A percentile compares a stretch with the other conserved stretches of the same genome.
These are phyloP conservation scores for Delonix regia DNA, from an alignment of 306 rosid genomes.

Conservation along the genomic window DNA sequence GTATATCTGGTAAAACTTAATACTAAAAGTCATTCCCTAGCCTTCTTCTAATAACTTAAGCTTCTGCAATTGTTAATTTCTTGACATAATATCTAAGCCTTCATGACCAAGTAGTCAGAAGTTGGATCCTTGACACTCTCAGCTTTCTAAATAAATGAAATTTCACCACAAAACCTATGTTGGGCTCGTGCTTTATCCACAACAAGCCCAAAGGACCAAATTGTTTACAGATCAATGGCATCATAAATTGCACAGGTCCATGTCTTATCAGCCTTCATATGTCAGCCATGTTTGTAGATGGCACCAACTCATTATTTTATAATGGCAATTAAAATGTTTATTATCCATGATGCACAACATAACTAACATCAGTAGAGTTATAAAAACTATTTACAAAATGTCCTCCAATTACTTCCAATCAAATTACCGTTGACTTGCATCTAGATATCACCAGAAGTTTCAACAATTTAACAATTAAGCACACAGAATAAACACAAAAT, in stretches of 20 bases:
- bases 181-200: background rate
- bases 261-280: slow-evolving; percentile 11
- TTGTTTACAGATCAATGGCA: slow-evolving; percentile 16
- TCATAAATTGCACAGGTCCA: background rate
- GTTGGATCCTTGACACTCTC: background rate
- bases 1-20: slow-evolving; percentile 16
- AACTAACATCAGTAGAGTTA: slow-evolving; percentile 4
- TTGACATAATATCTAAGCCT: background rate
- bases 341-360: background rate
- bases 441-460: slow-evolving; percentile 15
- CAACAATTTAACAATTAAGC: slow-evolving; percentile 25
- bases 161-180: background rate
- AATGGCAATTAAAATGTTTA: slow-evolving; percentile 16
- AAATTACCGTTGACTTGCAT: slow-evolving; percentile 26
- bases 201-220: background rate
- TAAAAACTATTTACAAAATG: slow-evolving; percentile 30
- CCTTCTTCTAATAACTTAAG: background rate
- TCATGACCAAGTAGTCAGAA: background rate
- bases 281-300: slow-evolving; percentile 19
- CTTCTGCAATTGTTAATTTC: background rate
- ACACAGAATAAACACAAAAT: slow-evolving; percentile 34
- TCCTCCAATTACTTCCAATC: slow-evolving; percentile 27
- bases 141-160: background rate
- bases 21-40: background rate
- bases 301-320: slow-evolving; percentile 2